A percentile compares a stretch with the other conserved stretches of the same genome.
phyloP scores from a whole-genome alignment of 345 rosid genomes.

The Linum tenue region DNA sequence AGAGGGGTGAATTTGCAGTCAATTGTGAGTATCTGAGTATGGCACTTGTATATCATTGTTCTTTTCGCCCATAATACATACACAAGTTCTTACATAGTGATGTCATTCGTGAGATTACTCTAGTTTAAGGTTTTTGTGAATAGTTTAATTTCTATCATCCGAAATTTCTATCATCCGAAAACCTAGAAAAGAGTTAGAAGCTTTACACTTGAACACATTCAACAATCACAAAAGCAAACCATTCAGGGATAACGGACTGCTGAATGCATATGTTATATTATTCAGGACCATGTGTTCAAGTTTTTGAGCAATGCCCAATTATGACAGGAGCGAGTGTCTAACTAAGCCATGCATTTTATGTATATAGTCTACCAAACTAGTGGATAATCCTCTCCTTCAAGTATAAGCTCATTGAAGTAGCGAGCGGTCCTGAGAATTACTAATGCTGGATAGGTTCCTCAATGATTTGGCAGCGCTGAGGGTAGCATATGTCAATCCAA shows the following conservation, averaged over 20 bases:
- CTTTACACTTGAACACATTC: not conserved
- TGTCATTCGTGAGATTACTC: not conserved
- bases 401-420: not conserved
- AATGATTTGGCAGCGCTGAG: too few relatives aligned
- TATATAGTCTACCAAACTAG: not conserved
- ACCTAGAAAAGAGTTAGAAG: not conserved
- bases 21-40: slow-evolving; percentile 47
- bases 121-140: not conserved
- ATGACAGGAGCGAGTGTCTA: too few relatives aligned
- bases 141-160: not conserved
- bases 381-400: not conserved
- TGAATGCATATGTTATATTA: not conserved
- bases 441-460: not conserved
- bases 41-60: not conserved
- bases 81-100: not conserved
- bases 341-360: too few relatives aligned
- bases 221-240: not conserved
- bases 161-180: not conserved
- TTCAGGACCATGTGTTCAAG: too few relatives aligned
- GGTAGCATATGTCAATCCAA: not conserved
- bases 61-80: not conserved
- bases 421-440: not conserved
- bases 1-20: slow-evolving; percentile 62
- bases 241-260: not conserved
- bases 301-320: too few relatives aligned